Base-by-base conservation (phyloP, 768 basidiomycete genomes). In the Mycena venus region DNA sequence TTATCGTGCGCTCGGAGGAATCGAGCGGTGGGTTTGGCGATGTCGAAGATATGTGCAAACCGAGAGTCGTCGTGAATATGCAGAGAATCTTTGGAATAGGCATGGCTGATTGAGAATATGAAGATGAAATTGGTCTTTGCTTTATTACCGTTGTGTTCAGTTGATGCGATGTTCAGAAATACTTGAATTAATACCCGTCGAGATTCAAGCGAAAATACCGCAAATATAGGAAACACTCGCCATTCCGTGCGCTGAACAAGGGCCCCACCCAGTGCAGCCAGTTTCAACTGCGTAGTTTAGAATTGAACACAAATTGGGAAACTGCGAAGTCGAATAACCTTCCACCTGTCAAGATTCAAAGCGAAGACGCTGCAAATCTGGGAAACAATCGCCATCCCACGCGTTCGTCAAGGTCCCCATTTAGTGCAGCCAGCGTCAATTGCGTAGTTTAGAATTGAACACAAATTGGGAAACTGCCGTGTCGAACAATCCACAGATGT, bases 21-120 rank as follows among this genome's bases (percentile, higher is more conserved):
- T 17, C 9, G 1, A 70, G 68, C 11, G 73, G 73, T 9, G 73
- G 73, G 40, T 69, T 74, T 0, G 73, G 73, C 25, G 73, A 65
- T 4, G 73, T 74, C 17, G 56, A 64, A 15, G 62, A 62, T 21
- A 70, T 23, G 38, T 69, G 68, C 15, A 74, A 38, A 3, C 55
- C 58, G 12, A 74, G 42, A 1, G 73, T 65, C 9, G 68, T 64
- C 3, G 44, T 27, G 27, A 61, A 14, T 25, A 70, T 70, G 8
- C 53, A 63, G 6, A 66, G 10, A 29, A 74, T 59, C 31, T 64
- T 74, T 10, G 42, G 17, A 19, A 70, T 10, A 29, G 73, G 25
- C 73, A 74, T 74, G 51, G 27, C 25, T 31, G 17, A 23, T n/a
- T n/a, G 51, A 53, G 47, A 21, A 63, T n/a, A 7, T 12, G 2